These are phyloP conservation scores for Blastocladiella emersonii DNA, from an alignment of 371 early-diverging fungal species.

Conservation along the genomic window DNA sequence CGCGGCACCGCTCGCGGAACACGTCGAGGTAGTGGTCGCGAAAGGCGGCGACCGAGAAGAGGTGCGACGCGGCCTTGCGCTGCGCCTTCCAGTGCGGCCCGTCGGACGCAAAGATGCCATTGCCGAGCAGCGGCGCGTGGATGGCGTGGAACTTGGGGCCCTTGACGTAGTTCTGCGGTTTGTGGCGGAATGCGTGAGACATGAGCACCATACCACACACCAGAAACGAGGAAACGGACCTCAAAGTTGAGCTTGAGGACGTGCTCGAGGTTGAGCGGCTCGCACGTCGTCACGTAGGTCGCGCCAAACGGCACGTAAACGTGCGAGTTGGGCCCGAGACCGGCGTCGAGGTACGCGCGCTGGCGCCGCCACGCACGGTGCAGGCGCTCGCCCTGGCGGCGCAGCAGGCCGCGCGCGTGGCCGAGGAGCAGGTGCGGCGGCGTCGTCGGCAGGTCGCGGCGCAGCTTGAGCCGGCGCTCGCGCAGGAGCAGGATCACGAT, in stretches of 20 bases:
- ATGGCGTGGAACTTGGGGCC: background rate
- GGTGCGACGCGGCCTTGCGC: conserved; percentile 1
- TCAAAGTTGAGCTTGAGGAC: conserved; percentile 2
- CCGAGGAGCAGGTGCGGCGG: no score
- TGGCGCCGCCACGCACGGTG: no score
- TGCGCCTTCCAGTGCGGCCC: conserved; percentile 1
- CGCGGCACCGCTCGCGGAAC: conserved; percentile 2
- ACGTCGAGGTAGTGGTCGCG: conserved; percentile 1
- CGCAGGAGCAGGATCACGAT: no score
- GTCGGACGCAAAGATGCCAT: conserved; percentile 5
- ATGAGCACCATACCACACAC: background rate
- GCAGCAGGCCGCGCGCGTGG: no score
- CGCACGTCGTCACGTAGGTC: background rate
- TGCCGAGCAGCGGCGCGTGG: background rate
- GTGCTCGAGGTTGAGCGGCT: conserved; percentile 3
- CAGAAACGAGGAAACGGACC: conserved; percentile 1
- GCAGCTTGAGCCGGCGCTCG: no score
- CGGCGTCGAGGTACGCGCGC: background rate
- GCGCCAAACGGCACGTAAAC: background rate
- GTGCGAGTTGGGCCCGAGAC: background rate
- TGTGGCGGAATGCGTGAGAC: background rate
- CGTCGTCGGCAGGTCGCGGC: no score
- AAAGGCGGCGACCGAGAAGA: conserved; percentile 4
- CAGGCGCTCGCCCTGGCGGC: no score
- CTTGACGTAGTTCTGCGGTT: conserved; percentile 6